Base-by-base conservation (phyloP, 306 rosid species). In the Gynostemma pentaphyllum region DNA sequence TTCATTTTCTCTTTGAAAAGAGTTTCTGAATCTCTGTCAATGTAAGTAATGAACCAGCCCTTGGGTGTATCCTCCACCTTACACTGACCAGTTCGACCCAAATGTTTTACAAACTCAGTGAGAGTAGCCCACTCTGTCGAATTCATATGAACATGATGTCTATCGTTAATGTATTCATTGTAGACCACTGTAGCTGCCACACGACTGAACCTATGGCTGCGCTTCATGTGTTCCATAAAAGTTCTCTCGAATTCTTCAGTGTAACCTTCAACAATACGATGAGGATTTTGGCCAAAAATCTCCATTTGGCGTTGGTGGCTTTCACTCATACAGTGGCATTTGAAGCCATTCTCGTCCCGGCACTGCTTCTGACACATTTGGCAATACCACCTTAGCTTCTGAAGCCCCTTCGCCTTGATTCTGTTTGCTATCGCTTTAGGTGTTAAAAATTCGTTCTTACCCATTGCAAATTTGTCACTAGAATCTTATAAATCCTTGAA, bases 311-410 rank as follows among this genome's bases (percentile, higher is more conserved):
- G 96, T 79, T 90, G 96, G 76, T 90, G 97, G 45, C 89, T 70
- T 71, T 90, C 96, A 73, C 96, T 83, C 96, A 90, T 85, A 45
- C 94, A 90, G 69, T 90, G 97, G 64, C 96, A 90, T 74, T 90
- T 90, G 64, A 87, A 90, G 34, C 97, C 97, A 73, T 90, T 90
- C 70, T 87, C 96, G 45, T 90, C 97, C 14, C 95, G 85, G 67
- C 97, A 90, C 68, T 87, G 96, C 84, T 90, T 90, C 75, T 90
- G 96, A 64, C 97, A 90, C 97, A 90, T 91, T 81, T 91, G 97
- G 78, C 97, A 91, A 72, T 91, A 91, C 95, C 95, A 91, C 10
- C 96, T 78, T 21, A 91, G 95, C 81, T 91, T 91, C 89, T 91
- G 96, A 30, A 91, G 78, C 15, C 97, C 97, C 52, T 87, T 91